A percentile compares a stretch with the other conserved stretches of the same genome.
phyloP scores from a whole-genome alignment of 306 rosid species.

The Inga leiocalycina region DNA sequence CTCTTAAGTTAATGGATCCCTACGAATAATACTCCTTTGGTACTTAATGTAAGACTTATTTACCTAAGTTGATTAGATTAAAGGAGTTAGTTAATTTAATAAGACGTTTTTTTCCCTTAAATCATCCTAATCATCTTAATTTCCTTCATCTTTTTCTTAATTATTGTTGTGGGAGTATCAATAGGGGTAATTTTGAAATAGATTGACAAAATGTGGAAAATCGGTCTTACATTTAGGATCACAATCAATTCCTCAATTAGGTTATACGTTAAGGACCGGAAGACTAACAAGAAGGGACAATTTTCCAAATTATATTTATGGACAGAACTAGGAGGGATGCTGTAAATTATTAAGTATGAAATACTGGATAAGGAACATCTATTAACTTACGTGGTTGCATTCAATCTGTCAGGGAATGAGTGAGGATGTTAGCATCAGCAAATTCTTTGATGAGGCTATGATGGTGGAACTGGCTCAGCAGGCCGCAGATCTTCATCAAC shows the following conservation, averaged over 20 bases:
- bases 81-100: too few relatives aligned
- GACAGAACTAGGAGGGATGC: conserved; percentile 11
- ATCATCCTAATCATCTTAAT: too few relatives aligned
- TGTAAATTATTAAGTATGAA: neutral
- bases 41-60: too few relatives aligned
- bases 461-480: conserved; percentile 99
- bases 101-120: too few relatives aligned
- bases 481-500: conserved; percentile 97
- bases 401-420: conserved; percentile 86
- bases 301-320: neutral
- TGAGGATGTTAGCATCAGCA: conserved; percentile 93
- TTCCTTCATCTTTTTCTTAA: too few relatives aligned
- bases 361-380: neutral
- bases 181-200: too few relatives aligned
- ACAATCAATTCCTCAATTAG: too few relatives aligned
- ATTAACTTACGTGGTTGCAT: conserved; percentile 5
- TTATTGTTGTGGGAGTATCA: too few relatives aligned
- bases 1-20: neutral
- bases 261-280: too few relatives aligned
- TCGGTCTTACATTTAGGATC: too few relatives aligned
- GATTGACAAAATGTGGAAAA: too few relatives aligned
- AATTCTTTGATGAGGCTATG: conserved; percentile 98
- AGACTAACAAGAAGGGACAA: neutral
- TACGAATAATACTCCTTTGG: neutral
- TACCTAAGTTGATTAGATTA: too few relatives aligned